A percentile compares a stretch with the other conserved stretches of the same genome.
Conservation (phyloP, 31 red algal species). For the Odonthalia washingtoniensis region DNA sequence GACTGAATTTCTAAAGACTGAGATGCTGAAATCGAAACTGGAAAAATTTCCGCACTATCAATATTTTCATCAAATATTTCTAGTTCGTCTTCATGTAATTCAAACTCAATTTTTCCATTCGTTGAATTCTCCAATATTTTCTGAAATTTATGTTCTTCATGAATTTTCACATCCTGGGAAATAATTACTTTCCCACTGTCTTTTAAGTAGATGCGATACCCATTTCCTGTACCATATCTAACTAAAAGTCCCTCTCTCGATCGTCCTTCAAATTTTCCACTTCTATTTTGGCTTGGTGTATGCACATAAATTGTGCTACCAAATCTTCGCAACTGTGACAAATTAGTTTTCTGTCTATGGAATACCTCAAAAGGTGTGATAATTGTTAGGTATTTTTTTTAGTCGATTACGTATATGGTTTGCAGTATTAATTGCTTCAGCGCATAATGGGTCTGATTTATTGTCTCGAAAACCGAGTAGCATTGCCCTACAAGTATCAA, state of each 20-base stretch:
- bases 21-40: no score
- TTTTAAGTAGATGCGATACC: neutral
- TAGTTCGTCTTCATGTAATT: neutral
- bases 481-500: constrained; percentile 12
- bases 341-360: neutral
- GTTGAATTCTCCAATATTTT: neutral
- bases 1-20: no score
- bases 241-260: neutral
- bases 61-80: neutral
- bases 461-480: neutral
- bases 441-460: neutral
- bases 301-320: neutral
- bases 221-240: neutral
- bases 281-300: neutral
- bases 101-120: neutral
- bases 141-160: neutral
- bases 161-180: neutral
- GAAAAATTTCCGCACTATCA: no score
- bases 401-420: neutral
- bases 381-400: neutral
- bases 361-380: neutral
- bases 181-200: neutral
- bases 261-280: neutral
- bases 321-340: neutral
- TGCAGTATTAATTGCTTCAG: constrained; percentile 46